These are phyloP conservation scores for Debaryomycetaceae sp. DNA, from an alignment of 1,139 yeast genomes.

Conservation along the genomic window DNA sequence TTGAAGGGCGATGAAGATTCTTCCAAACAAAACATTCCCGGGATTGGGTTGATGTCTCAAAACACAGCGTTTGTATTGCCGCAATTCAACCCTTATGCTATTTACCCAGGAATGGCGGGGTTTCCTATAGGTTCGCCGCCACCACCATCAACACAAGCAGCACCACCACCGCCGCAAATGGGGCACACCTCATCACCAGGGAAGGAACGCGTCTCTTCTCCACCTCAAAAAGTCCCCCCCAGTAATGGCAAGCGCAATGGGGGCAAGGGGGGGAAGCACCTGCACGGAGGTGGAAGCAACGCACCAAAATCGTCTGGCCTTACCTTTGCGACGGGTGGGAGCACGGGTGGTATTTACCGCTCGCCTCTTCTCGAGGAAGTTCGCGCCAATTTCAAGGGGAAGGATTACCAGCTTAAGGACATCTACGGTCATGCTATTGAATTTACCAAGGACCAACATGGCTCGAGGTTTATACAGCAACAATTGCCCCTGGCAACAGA, in stretches of 20 bases:
- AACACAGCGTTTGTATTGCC: constrained; percentile 42
- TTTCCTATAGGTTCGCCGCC: constrained; percentile 2
- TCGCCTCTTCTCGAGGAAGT: constrained; percentile 86
- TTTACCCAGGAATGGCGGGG: constrained; percentile 23
- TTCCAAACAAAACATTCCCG: constrained; percentile 18
- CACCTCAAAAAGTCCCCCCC: constrained; percentile 1
- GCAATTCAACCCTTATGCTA: constrained; percentile 45
- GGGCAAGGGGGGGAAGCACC: not conserved
- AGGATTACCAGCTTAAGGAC: constrained; percentile 62
- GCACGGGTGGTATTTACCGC: constrained; percentile 49
- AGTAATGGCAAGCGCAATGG: constrained; percentile 1
- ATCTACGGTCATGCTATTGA: constrained; percentile 87
- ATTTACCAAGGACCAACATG: constrained; percentile 94
- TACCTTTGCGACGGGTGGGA: not conserved
- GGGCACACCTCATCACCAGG: not conserved
- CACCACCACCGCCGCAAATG: not conserved
- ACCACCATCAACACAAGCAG: constrained; percentile 9
- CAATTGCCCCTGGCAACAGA: constrained; percentile 63
- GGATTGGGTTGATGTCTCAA: constrained; percentile 42
- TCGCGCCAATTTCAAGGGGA: constrained; percentile 61
- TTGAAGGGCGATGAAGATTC: constrained; percentile 2
- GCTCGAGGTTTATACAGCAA: constrained; percentile 93
- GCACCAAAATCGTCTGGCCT: not conserved
- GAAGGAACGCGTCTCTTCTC: not conserved
- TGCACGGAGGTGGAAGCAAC: not conserved